These are phyloP conservation scores for Sporormia fimetaria DNA, from an alignment of 495 filamentous ascomycete genomes.

Conservation along the genomic window DNA sequence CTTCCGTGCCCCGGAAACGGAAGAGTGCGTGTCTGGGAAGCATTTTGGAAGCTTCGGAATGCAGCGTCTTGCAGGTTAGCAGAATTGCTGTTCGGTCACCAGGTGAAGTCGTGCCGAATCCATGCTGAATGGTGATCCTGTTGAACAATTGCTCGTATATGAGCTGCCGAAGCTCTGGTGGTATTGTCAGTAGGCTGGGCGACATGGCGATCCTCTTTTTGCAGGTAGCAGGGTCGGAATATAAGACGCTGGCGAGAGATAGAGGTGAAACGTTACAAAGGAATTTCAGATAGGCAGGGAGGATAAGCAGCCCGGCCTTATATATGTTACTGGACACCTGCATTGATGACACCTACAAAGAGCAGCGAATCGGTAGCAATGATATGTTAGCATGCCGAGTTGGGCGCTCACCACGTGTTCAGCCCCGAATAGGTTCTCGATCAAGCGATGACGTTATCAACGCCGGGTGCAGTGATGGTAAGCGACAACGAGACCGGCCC, in stretches of 20 bases:
- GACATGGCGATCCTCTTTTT: not conserved
- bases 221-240: not conserved
- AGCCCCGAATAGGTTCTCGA: too few species aligned
- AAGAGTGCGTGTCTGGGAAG: constrained; percentile 11
- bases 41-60: constrained; percentile 13
- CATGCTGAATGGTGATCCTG: constrained; percentile 9
- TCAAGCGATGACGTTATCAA: too few species aligned
- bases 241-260: not conserved
- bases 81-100: constrained; percentile 13
- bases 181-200: constrained; percentile 14
- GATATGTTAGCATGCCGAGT: too few species aligned
- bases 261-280: not conserved
- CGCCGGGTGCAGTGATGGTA: too few species aligned
- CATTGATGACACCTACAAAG: too few species aligned
- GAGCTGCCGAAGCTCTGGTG: constrained; percentile 16
- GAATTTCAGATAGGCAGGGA: not conserved
- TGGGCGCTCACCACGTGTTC: too few species aligned
- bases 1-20: constrained; percentile 18
- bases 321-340: too few species aligned
- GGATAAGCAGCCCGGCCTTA: not conserved
- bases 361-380: too few species aligned
- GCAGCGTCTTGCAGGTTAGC: constrained; percentile 11
- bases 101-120: not conserved
- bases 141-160: constrained; percentile 19
- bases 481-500: too few species aligned